These are phyloP conservation scores for Colletotrichum coccodes DNA, from an alignment of 2,329 filamentous ascomycete species.

Conservation along the genomic window DNA sequence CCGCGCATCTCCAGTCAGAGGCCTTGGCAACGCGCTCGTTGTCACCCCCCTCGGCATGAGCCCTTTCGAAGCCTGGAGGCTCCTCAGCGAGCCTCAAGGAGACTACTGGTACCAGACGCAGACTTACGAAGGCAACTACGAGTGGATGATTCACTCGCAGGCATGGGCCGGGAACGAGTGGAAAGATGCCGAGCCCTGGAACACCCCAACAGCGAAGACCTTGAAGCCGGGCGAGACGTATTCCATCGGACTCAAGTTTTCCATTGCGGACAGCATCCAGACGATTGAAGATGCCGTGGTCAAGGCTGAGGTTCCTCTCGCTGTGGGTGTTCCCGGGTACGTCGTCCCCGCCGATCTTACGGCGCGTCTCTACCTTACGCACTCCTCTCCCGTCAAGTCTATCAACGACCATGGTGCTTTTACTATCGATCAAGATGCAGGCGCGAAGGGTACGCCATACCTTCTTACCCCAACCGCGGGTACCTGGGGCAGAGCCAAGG, in stretches of 20 bases:
- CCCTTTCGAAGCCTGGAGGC: slow-evolving; percentile 64
- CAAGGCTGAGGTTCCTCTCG: slow-evolving; percentile 56
- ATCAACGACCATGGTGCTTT: slow-evolving; percentile 51
- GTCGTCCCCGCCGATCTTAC: slow-evolving; percentile 59
- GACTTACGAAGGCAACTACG: slow-evolving; percentile 69
- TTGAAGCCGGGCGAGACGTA: slow-evolving; percentile 56
- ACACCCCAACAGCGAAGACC: slow-evolving; percentile 57
- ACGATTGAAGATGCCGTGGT: slow-evolving; percentile 56
- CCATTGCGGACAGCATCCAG: slow-evolving; percentile 53
- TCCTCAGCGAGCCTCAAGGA: slow-evolving; percentile 57
- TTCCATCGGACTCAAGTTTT: slow-evolving; percentile 62
- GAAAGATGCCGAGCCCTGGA: slow-evolving; percentile 61
- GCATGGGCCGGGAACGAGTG: slow-evolving; percentile 68
- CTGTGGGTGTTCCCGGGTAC: slow-evolving; percentile 64
- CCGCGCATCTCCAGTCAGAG: slow-evolving; percentile 59
- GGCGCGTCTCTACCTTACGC: slow-evolving; percentile 56
- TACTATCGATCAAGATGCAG: slow-evolving; percentile 24
- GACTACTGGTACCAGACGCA: slow-evolving; percentile 59
- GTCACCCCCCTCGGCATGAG: slow-evolving; percentile 61
- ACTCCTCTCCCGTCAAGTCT: slow-evolving; percentile 49
- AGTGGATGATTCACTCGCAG: slow-evolving; percentile 65
- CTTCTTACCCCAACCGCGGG: slow-evolving; percentile 52
- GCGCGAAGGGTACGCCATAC: slow-evolving; percentile 42
- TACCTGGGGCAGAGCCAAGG: slow-evolving; percentile 59
- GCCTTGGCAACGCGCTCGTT: slow-evolving; percentile 62